Evolutionary conservation across 108 stramenopile species (phyloP), one percentile per base, ranked within the genome.

Genomic region (Conticribra guillardii): DNA sequence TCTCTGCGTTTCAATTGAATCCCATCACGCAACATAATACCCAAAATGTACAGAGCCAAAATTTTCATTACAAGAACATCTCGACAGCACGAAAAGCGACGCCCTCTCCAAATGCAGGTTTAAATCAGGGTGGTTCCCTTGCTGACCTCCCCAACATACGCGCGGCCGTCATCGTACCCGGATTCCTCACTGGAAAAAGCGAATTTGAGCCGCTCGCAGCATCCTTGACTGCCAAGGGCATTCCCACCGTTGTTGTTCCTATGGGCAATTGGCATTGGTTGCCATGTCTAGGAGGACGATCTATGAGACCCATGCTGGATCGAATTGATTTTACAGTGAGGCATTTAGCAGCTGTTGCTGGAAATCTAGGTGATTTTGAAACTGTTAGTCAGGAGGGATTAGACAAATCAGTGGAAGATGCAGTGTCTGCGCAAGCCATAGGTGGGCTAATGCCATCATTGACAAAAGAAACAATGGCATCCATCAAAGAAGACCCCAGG

Each of bases 201-300:
- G 89, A 90, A 26, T 86, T 90, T 33, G 17, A 65, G 5, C 59
- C 65, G 9, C 51, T 90, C 14, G 77, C 80, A 5, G 41, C 72
- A 28, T 63, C 70, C 4, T 69, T 90, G 9, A 80, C 63, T 14
- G 57, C 70, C 2, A 75, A 73, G 19, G 89, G 87, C 30, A 74
- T 90, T 16, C 85, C 85, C 2, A 79, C 85, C 4, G 85, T 87
- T 1, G 82, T 82, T 1, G 83, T 86, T 0, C 89, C 89, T 17
- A 88, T 90, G 85, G 80, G 85, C 19, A 79, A 78, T 52, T 88
- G 87, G 85, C 87, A 90, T 67, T 90, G 89, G 89, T 41, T 90
- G 9, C 84, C 87, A 34, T 87, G 86, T 55, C 26, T 90, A 1
- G 89, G 89, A 19, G 89, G 89, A 16, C 74, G 89, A 30, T 79